Evolutionary conservation across 805 yeast species (phyloP), one percentile per base, ranked within the genome.

Genomic region (Ogataea corticis): DNA sequence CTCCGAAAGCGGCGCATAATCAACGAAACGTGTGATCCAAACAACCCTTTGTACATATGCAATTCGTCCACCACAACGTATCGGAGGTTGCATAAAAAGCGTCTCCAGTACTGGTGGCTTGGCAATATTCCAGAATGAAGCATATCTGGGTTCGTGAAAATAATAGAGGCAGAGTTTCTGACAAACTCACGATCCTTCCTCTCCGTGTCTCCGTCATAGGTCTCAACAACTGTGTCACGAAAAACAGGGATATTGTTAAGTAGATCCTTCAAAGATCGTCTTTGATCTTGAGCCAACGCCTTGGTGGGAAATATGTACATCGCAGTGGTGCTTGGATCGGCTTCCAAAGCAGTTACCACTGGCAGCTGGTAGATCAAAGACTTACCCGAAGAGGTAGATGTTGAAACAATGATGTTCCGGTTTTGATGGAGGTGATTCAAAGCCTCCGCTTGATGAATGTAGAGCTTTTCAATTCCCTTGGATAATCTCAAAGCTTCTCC

Each of bases 221-320:
- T 87, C 39, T 85, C 92, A 2, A 83, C 86, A 1, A 76, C 63
- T 1, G 83, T 68, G 14, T 70, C 69, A 3, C 63, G 57, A 2
- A 72, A 53, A 11, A 66, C 65, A 0, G 81, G 79, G 40, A 87
- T 73, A 30, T 67, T 67, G 5, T 72, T 65, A 35, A 85, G 66
- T 10, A 86, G 66, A 17, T 77, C 81, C 39, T 75, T 73, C 44
- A 94, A 68, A n/a, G 95, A 82, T 51, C 96, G 71, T 57, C 84
- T 84, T 65, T 94, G 99, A 70, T 94, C 99, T 60, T 94, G 99
- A 0, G 99, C 98, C 41, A 94, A 71, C 0, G 99, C 99, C 60
- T 94, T 94, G 0, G 99, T 94, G 2, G 99, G 99, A 57, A 94
- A 94, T 11, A 94, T 82, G 56, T 86, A 90, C 71, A 95, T 72